These are phyloP conservation scores for Sporothrix mexicana DNA, from an alignment of 2,329 filamentous ascomycete species.

Conservation along the genomic window DNA sequence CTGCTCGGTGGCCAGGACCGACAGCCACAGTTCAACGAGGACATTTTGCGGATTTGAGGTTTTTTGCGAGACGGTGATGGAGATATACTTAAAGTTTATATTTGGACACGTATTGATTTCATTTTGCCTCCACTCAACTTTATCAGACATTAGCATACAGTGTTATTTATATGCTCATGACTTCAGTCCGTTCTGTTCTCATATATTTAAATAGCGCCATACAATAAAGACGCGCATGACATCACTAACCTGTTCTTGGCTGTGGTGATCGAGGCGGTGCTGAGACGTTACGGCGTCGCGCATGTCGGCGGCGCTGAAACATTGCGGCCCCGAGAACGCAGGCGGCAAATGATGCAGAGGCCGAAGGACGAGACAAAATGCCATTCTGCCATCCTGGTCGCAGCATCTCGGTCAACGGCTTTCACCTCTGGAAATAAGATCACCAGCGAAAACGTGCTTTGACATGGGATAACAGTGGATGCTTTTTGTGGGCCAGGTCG, in stretches of 20 bases:
- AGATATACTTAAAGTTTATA: too few species aligned
- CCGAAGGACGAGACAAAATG: not conserved
- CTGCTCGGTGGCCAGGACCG: not conserved
- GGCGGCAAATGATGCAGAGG: not conserved
- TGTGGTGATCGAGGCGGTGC: not conserved
- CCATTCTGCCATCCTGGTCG: not conserved
- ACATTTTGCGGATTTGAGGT: not conserved
- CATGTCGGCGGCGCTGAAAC: not conserved
- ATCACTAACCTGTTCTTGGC: too few species aligned
- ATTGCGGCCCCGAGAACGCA: not conserved
- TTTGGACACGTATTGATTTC: too few species aligned
- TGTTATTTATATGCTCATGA: too few species aligned
- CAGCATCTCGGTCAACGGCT: not conserved
- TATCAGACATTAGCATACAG: too few species aligned
- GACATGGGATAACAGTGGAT: not conserved
- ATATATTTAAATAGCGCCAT: too few species aligned
- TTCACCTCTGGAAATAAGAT: not conserved
- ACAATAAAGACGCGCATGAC: too few species aligned
- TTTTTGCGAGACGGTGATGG: too few species aligned
- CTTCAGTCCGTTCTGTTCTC: too few species aligned
- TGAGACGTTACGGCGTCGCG: not conserved
- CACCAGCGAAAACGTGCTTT: too few species aligned
- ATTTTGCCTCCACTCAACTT: too few species aligned
- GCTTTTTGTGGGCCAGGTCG: too few species aligned
- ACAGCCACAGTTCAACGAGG: constrained; percentile 7